Evolutionary conservation across 305 asterid species (phyloP).

Genomic region (Fraxinus angustifolia): DNA sequence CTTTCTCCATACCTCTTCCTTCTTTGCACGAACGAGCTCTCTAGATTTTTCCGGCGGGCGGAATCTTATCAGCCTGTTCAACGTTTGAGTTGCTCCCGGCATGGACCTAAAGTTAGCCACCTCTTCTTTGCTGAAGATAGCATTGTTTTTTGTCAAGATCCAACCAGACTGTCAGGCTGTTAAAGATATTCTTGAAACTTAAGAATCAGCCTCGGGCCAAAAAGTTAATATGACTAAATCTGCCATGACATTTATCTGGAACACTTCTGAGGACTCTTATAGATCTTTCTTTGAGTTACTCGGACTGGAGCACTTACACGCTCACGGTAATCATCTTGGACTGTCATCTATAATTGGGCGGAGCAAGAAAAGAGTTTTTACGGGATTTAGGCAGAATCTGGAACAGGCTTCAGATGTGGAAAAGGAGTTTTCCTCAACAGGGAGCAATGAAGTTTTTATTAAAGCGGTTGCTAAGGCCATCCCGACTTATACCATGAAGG

Average conservation of each 20-base stretch:
- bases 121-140: not conserved
- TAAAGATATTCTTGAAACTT: not conserved
- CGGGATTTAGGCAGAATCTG: not conserved
- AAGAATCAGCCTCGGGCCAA: not conserved
- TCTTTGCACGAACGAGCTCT: not conserved
- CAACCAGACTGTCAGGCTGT: not conserved
- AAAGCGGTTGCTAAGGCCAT: not conserved
- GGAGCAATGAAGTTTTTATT: not conserved
- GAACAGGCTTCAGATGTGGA: not conserved
- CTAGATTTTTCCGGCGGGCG: not conserved
- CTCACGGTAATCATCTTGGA: not conserved
- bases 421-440: not conserved
- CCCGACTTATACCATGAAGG: not conserved
- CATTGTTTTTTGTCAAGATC: not conserved
- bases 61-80: too few species aligned
- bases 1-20: not conserved
- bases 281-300: not conserved
- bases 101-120: not conserved
- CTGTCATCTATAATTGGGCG: not conserved
- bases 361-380: not conserved
- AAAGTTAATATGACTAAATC: not conserved
- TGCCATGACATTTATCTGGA: not conserved
- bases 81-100: too few species aligned
- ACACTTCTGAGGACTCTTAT: not conserved
- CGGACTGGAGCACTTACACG: not conserved